phyloP scores from a whole-genome alignment of 163 green algal species.

The Scenedesmus sp. region DNA sequence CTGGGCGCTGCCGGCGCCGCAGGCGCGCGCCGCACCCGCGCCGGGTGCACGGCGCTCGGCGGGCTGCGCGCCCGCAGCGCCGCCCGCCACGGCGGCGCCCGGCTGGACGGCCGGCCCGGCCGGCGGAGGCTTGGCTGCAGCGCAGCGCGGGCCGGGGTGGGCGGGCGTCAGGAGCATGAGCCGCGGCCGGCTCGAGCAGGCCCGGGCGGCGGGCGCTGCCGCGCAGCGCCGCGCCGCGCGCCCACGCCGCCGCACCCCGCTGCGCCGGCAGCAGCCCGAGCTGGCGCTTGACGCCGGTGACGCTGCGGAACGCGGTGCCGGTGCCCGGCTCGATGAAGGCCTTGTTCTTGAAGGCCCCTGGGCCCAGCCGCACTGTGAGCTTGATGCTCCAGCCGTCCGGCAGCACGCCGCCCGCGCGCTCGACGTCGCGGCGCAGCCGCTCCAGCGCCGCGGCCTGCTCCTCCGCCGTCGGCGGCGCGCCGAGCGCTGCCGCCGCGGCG shows the following conservation, averaged over 20 bases:
- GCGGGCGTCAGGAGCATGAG: background rate
- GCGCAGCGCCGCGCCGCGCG: too few relatives aligned
- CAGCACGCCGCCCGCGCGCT: background rate
- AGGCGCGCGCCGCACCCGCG: too few relatives aligned
- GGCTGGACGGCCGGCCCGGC: too few relatives aligned
- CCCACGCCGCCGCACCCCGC: background rate
- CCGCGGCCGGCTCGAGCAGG: too few relatives aligned
- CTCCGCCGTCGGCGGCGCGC: background rate
- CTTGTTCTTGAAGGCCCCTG: background rate
- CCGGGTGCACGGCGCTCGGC: too few relatives aligned
- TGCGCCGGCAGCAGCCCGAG: background rate
- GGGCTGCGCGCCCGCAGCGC: too few relatives aligned
- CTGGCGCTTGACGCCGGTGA: background rate
- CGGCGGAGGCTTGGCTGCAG: too few relatives aligned
- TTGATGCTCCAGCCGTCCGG: slow-evolving; percentile 6
- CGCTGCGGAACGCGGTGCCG: background rate
- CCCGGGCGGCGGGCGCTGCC: background rate
- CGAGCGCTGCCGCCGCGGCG: background rate
- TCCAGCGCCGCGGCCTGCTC: slow-evolving; percentile 1
- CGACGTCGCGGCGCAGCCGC: slow-evolving; percentile 1
- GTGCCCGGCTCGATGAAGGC: background rate
- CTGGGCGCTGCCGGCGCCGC: too few relatives aligned
- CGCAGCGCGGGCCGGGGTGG: too few relatives aligned
- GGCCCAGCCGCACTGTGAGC: background rate
- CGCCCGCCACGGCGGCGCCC: too few relatives aligned